Conservation (phyloP, 441 rosid genomes). For the Syzygium malaccense region DNA sequence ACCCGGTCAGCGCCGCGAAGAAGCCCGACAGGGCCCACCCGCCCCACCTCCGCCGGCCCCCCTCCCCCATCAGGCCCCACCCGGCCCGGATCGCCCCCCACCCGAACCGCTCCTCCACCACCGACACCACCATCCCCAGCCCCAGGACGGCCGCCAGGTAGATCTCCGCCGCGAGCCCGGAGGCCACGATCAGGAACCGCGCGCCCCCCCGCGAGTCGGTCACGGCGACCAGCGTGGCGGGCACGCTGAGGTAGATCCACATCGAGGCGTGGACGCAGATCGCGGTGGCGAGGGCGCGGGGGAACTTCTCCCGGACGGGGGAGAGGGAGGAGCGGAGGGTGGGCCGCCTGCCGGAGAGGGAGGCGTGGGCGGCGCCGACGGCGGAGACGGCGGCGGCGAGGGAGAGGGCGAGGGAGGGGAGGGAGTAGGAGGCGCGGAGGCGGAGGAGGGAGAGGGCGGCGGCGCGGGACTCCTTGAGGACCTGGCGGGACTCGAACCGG, state of each 20-base stretch:
- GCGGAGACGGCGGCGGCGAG: conserved; percentile 41
- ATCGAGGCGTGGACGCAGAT: conserved; percentile 37
- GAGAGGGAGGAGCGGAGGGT: conserved; percentile 13
- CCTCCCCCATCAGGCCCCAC: conserved; percentile 36
- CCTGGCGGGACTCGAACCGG: conserved; percentile 57
- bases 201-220: conserved; percentile 4
- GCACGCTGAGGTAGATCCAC: conserved; percentile 27
- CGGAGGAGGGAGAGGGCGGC: conserved; percentile 48
- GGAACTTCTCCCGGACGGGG: conserved; percentile 31
- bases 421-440: conserved; percentile 29
- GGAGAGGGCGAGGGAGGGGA: conserved; percentile 52
- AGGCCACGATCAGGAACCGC: conserved; percentile 13
- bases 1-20: conserved; percentile 36
- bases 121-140: conserved; percentile 49
- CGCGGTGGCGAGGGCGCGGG: conserved; percentile 43
- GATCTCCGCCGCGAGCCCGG: conserved; percentile 25
- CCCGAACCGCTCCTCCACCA: conserved; percentile 46
- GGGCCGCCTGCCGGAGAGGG: conserved; percentile 15
- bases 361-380: conserved; percentile 25
- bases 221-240: conserved; percentile 16
- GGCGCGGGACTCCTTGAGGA: conserved; percentile 57
- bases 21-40: conserved; percentile 45
- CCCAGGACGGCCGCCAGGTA: conserved; percentile 50
- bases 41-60: conserved; percentile 36
- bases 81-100: conserved; percentile 52